phyloP scores from a whole-genome alignment of 1,284 basidiomycete species.

The Trametes sp. region DNA sequence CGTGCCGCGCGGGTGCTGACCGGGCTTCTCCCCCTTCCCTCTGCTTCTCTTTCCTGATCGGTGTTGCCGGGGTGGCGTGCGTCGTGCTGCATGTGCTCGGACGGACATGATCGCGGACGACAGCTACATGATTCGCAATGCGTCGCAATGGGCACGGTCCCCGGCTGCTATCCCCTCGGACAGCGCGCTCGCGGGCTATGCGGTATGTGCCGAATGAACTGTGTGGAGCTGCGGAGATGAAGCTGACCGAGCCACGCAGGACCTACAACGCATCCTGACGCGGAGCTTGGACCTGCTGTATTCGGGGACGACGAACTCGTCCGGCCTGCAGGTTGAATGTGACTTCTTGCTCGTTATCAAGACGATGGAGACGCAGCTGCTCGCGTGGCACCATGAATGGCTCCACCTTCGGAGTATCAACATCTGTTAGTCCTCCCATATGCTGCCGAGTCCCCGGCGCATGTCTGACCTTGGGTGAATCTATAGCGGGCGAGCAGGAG shows the following conservation, averaged over 20 bases:
- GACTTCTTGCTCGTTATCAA: conserved; percentile 88
- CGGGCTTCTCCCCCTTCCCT: conserved; percentile 7
- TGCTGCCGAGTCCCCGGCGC: too few species aligned
- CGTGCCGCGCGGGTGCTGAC: conserved; percentile 27
- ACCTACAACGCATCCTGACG: conserved; percentile 87
- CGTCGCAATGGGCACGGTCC: conserved; percentile 73
- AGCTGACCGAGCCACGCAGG: conserved; percentile 49
- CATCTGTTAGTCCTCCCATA: neutral
- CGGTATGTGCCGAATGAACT: conserved; percentile 55
- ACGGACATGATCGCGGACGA: conserved; percentile 23
- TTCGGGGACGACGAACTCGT: conserved; percentile 81
- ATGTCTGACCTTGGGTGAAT: conserved; percentile 8
- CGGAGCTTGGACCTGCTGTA: conserved; percentile 92
- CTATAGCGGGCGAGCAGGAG: conserved; percentile 34
- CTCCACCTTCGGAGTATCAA: conserved; percentile 37
- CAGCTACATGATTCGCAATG: conserved; percentile 90
- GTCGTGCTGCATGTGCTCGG: conserved; percentile 10
- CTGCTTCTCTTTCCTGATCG: conserved; percentile 24
- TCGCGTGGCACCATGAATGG: conserved; percentile 76
- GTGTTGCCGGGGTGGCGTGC: conserved; percentile 19
- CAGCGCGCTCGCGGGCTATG: conserved; percentile 69
- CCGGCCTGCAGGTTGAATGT: conserved; percentile 86
- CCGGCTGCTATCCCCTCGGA: conserved; percentile 71
- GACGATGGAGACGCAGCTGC: conserved; percentile 84
- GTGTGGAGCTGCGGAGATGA: neutral